phyloP scores from a whole-genome alignment of 2,329 filamentous ascomycete species.

The Cladosporium sp. region DNA sequence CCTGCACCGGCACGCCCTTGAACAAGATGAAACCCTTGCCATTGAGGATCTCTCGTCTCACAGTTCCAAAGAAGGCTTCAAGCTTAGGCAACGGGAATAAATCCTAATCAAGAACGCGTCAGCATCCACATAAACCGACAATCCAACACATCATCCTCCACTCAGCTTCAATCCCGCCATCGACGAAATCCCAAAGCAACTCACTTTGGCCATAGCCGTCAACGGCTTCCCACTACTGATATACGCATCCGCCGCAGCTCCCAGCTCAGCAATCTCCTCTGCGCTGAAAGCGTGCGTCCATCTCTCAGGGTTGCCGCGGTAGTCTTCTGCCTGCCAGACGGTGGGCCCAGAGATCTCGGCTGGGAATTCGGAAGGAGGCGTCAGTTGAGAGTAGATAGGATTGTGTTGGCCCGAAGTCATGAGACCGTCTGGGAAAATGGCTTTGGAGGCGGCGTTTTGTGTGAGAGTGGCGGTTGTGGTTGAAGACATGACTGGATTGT shows the following conservation, averaged over 20 bases:
- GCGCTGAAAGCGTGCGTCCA: constrained; percentile 67
- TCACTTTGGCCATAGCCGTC: constrained; percentile 59
- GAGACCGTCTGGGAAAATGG: constrained; percentile 58
- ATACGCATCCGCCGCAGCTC: constrained; percentile 61
- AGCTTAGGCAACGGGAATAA: constrained; percentile 60
- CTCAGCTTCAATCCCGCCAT: too few relatives aligned
- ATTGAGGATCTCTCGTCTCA: constrained; percentile 64
- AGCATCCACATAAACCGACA: constrained; percentile 18
- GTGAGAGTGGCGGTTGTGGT: neutral
- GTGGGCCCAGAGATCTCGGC: constrained; percentile 65
- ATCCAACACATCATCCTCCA: too few relatives aligned
- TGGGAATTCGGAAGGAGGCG: constrained; percentile 64
- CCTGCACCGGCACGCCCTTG: constrained; percentile 69
- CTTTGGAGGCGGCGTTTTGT: constrained; percentile 30
- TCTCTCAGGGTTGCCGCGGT: constrained; percentile 55
- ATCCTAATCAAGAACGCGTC: constrained; percentile 28
- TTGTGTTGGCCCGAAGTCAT: constrained; percentile 68
- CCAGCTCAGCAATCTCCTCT: constrained; percentile 63
- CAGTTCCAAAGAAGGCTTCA: constrained; percentile 45
- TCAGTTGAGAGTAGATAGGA: constrained; percentile 60
- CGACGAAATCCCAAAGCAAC: constrained; percentile 25
- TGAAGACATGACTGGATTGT: neutral
- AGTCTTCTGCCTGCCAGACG: constrained; percentile 64
- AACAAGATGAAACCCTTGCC: constrained; percentile 84
- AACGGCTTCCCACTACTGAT: constrained; percentile 58